phyloP scores from a whole-genome alignment of 768 basidiomycete genomes.

The Suillus occidentalis region DNA sequence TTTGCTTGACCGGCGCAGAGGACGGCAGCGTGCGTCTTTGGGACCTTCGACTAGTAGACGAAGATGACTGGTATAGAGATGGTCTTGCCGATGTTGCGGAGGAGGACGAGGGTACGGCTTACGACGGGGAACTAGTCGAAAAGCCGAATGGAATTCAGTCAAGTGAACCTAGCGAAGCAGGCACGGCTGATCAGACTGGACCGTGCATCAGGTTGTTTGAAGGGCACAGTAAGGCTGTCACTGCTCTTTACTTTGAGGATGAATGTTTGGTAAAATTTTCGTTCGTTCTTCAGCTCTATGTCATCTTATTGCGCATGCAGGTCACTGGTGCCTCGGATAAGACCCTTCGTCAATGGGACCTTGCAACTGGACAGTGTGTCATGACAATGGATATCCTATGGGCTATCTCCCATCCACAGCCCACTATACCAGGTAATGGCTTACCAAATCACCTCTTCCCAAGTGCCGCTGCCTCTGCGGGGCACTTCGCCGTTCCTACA shows the following conservation, averaged over 20 bases:
- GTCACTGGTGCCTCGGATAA: conserved; percentile 98
- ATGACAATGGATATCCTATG: conserved; percentile 99
- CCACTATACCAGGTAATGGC: conserved; percentile 39
- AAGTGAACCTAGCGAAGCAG: conserved; percentile 37
- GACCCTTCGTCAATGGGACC: conserved; percentile 97
- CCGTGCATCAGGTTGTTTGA: conserved; percentile 73
- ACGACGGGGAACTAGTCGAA: conserved; percentile 39
- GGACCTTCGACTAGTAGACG: conserved; percentile 86
- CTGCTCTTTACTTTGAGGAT: conserved; percentile 93
- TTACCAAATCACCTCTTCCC: conserved; percentile 50
- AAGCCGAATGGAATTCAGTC: conserved; percentile 42
- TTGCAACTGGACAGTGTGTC: conserved; percentile 95
- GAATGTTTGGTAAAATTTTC: conserved; percentile 72
- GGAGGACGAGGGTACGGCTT: conserved; percentile 47
- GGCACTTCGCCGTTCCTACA: conserved; percentile 76
- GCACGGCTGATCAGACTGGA: conserved; percentile 42
- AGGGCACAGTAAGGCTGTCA: conserved; percentile 92
- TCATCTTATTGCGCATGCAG: conserved; percentile 41
- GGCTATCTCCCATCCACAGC: conserved; percentile 92
- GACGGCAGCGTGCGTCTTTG: conserved; percentile 86
- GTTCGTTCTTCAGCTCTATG: background rate
- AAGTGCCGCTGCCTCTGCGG: conserved; percentile 53
- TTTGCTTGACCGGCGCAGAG: conserved; percentile 88
- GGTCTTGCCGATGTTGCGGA: conserved; percentile 63
- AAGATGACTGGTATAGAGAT: conserved; percentile 61